Conservation (phyloP, 257 asterid species). For the Fraxinus quadrangulata region DNA sequence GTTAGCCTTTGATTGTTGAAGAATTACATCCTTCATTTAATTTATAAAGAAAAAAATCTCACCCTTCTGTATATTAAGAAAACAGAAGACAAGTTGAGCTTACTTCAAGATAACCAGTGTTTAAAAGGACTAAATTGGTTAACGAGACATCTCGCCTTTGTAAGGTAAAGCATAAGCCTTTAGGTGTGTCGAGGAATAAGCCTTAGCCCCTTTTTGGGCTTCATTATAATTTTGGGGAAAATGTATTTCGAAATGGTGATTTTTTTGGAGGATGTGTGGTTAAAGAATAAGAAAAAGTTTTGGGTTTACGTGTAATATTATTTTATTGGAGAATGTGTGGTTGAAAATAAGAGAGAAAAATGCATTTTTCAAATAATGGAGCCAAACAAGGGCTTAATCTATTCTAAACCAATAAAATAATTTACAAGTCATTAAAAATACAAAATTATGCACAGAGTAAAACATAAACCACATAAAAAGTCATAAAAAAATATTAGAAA, state of each 20-base stretch:
- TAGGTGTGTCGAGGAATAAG: not conserved
- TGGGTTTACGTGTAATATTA: too few species aligned
- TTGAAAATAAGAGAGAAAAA: too few species aligned
- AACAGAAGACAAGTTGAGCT: constrained; percentile 14
- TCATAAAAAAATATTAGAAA: too few species aligned
- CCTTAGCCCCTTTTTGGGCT: not conserved
- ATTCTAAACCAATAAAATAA: not conserved
- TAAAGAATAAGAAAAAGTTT: too few species aligned
- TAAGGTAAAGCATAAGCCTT: not conserved
- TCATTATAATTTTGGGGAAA: too few species aligned
- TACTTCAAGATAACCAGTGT: not conserved
- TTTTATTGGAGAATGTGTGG: too few species aligned
- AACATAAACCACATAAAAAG: not conserved
- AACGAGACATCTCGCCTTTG: not conserved
- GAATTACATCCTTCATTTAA: not conserved
- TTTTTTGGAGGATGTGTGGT: too few species aligned
- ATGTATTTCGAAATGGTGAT: too few species aligned
- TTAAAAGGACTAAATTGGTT: not conserved
- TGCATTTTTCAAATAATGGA: too few species aligned
- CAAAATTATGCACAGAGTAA: not conserved
- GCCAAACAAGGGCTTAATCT: not conserved
- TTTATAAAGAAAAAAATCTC: not conserved
- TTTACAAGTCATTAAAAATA: not conserved
- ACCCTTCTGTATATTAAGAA: not conserved
- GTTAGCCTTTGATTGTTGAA: not conserved